Evolutionary conservation across 2,329 filamentous ascomycete genomes (phyloP).

Genomic region (Tolypocladium capitatum): DNA sequence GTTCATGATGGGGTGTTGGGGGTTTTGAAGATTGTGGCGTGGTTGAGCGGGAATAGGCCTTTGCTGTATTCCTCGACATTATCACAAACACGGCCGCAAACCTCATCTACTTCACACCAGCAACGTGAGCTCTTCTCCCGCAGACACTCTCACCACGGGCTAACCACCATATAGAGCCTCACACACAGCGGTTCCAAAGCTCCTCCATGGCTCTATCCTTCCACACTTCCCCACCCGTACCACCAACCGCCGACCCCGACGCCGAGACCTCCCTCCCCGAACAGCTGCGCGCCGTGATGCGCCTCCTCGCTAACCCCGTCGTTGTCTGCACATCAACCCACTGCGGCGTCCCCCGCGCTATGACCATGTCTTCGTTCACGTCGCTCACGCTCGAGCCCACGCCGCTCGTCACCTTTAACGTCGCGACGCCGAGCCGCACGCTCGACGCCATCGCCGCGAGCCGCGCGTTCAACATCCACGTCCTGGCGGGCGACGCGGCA

Average conservation of each 20-base stretch:
- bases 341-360: constrained; percentile 26
- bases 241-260: constrained; percentile 22
- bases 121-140: neutral
- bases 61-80: neutral
- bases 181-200: neutral
- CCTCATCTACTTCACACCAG: neutral
- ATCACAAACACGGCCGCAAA: neutral
- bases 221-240: constrained; percentile 6
- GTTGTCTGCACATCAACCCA: constrained; percentile 40
- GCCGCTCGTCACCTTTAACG: constrained; percentile 43
- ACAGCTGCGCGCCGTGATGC: constrained; percentile 38
- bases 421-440: constrained; percentile 41
- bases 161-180: neutral
- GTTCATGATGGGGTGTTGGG: constrained; percentile 6
- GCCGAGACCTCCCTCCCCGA: constrained; percentile 24
- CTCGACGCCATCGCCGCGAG: constrained; percentile 34
- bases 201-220: constrained; percentile 3
- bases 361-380: constrained; percentile 49
- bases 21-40: constrained; percentile 6
- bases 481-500: constrained; percentile 31
- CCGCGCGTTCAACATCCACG: constrained; percentile 39
- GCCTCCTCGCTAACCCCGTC: constrained; percentile 38
- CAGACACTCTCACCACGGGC: neutral
- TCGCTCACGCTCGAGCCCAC: constrained; percentile 38
- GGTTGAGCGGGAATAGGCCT: constrained; percentile 2